phyloP scores from a whole-genome alignment of 2,329 filamentous ascomycete species.

The Ophiostoma pallidulum region DNA sequence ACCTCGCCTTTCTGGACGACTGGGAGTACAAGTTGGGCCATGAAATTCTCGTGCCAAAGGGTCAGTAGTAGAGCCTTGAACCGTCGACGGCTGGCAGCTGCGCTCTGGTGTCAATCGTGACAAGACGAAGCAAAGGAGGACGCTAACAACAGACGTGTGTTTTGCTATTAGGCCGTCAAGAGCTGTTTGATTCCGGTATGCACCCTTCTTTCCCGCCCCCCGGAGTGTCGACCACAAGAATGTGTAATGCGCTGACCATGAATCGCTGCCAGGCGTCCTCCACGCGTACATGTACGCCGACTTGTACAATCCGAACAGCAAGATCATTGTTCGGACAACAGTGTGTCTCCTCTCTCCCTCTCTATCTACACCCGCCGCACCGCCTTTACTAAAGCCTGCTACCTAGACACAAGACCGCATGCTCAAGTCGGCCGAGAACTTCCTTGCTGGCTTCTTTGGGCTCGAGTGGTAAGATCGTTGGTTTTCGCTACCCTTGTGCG shows the following conservation, averaged over 20 bases:
- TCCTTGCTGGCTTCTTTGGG: conserved; percentile 70
- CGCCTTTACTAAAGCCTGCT: background rate
- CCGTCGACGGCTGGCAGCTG: too few species aligned
- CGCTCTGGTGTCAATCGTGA: too few species aligned
- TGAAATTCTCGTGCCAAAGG: conserved; percentile 63
- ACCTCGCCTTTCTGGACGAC: conserved; percentile 55
- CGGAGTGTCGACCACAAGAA: too few species aligned
- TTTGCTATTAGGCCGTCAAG: conserved; percentile 49
- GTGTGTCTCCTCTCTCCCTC: conserved; percentile 22
- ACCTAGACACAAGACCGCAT: conserved; percentile 61
- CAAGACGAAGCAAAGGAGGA: too few species aligned
- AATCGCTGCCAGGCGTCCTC: conserved; percentile 47
- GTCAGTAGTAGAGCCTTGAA: conserved; percentile 8
- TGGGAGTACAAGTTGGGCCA: conserved; percentile 62
- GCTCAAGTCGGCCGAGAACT: conserved; percentile 69
- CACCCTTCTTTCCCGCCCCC: too few species aligned
- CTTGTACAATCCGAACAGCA: conserved; percentile 61
- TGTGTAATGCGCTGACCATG: too few species aligned
- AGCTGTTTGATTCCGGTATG: conserved; percentile 56
- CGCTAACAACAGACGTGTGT: too few species aligned
- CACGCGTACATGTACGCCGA: conserved; percentile 65
- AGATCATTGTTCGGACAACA: conserved; percentile 64
- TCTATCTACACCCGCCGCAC: too few species aligned
- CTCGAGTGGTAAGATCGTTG: conserved; percentile 47
- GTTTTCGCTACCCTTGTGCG: background rate